Evolutionary conservation across 2,329 filamentous ascomycete species (phyloP).

Genomic region (Boeremia exigua): DNA sequence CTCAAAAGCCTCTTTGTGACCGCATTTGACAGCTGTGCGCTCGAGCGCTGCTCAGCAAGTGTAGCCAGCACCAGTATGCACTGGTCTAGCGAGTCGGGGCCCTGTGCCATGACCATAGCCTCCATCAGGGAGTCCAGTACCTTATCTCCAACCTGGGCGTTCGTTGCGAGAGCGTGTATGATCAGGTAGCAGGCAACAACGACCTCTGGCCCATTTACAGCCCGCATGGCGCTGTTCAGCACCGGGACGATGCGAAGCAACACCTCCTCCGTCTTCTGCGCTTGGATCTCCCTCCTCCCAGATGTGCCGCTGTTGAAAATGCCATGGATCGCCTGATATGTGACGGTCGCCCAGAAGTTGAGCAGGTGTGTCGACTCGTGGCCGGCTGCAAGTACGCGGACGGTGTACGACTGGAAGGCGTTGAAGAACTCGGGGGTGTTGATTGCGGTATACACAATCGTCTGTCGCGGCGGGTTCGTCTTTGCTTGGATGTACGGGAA

Average conservation of each 20-base stretch:
- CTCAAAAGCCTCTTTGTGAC: slow-evolving; percentile 74
- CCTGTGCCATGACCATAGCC: slow-evolving; percentile 80
- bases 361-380: slow-evolving; percentile 79
- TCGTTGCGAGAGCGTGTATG: slow-evolving; percentile 81
- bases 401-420: slow-evolving; percentile 77
- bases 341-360: slow-evolving; percentile 89
- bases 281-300: slow-evolving; percentile 76
- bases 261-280: slow-evolving; percentile 78
- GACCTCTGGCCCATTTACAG: slow-evolving; percentile 77
- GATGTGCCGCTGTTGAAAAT: slow-evolving; percentile 80
- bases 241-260: slow-evolving; percentile 72
- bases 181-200: slow-evolving; percentile 93
- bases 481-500: slow-evolving; percentile 82
- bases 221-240: slow-evolving; percentile 77
- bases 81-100: slow-evolving; percentile 71
- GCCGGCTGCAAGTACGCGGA: slow-evolving; percentile 73
- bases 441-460: slow-evolving; percentile 82
- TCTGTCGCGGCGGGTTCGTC: slow-evolving; percentile 76
- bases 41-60: slow-evolving; percentile 78
- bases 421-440: slow-evolving; percentile 79
- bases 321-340: slow-evolving; percentile 82
- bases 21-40: slow-evolving; percentile 70
- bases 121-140: slow-evolving; percentile 90
- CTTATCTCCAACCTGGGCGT: slow-evolving; percentile 77
- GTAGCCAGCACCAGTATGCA: slow-evolving; percentile 82